These are phyloP conservation scores for Mucor velutinosus DNA, from an alignment of 371 early-diverging fungal species.

Conservation along the genomic window DNA sequence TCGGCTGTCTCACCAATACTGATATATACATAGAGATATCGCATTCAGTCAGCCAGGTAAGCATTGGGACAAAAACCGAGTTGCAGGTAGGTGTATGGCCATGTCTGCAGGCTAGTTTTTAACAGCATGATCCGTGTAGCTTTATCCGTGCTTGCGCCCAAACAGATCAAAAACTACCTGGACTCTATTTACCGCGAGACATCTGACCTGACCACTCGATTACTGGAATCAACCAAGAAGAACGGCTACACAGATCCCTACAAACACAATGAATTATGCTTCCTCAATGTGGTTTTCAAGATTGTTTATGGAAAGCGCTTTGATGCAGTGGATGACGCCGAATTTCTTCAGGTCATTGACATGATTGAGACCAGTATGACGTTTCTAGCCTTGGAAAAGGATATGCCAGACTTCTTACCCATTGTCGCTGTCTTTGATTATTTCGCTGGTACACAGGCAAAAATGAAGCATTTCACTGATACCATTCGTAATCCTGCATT, in stretches of 20 bases:
- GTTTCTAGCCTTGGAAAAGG: conserved; percentile 1
- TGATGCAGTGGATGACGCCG: conserved; percentile 2
- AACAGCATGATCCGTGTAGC: background rate
- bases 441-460: conserved; percentile 5
- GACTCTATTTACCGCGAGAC: conserved; percentile 5
- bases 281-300: conserved; percentile 11
- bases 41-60: conserved; percentile 9
- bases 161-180: conserved; percentile 1
- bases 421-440: background rate
- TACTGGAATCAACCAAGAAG: background rate
- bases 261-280: background rate
- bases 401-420: conserved; percentile 11
- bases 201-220: background rate
- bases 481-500: background rate
- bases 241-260: background rate
- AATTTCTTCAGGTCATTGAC: background rate
- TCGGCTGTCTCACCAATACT: background rate
- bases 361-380: background rate
- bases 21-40: conserved; percentile 7
- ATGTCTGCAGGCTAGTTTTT: too few relatives aligned
- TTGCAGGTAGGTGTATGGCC: background rate
- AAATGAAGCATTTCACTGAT: background rate
- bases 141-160: conserved; percentile 8
- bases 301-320: conserved; percentile 4
- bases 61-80: background rate